Evolutionary conservation across 2,329 filamentous ascomycete genomes (phyloP), one percentile per base, ranked within the genome.

Genomic region (Allantophomopsis lycopodina): DNA sequence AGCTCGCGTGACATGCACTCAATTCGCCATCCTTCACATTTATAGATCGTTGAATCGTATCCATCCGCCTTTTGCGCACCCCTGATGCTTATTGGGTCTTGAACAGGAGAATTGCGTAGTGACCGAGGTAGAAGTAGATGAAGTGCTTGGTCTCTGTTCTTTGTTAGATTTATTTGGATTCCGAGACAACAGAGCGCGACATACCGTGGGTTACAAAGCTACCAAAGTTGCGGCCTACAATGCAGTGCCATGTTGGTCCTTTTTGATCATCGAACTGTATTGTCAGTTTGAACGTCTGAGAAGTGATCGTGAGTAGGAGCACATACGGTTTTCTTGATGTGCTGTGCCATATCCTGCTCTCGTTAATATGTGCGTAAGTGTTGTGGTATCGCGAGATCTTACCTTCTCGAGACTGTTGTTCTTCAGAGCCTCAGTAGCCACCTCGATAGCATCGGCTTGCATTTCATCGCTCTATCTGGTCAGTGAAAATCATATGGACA

Each of bases 61-160:
- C 23, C 23, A 20, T 28, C 11, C 23, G 8, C 23, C 23, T 28
- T 28, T 28, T 28, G 10, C 11, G 23, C 35, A 18, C n/a, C 12
- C 20, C 20, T 21, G 7, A 31, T 11, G 21, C 51, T 57, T 78
- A 96, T 76, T 95, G 89, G 32, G 91, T 98, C 74, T 98, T 98
- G 78, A 96, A 98, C 39, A 98, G 79, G 41, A 98, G 74, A 58
- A 98, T 96, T 44, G 91, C 91, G 62, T 87, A 95, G 71, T 96
- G 91, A 40, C 91, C 91, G 44, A 98, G 82, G 68, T 98, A 98
- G 69, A 98, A 98, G 69, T 98, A 98, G 61, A 98, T 95, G 69
- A 98, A 98, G 65, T 98, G 91, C 68, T 96, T 96, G 20, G 91
- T 96, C 64, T 96, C 91, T 95, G 66, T 23, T 36, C 13, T 16